Percentiles rank a stretch among this genome's conserved stretches.
These are phyloP conservation scores for Trichoderma aggressivum DNA, from an alignment of 2,329 filamentous ascomycete species.

Conservation along the genomic window DNA sequence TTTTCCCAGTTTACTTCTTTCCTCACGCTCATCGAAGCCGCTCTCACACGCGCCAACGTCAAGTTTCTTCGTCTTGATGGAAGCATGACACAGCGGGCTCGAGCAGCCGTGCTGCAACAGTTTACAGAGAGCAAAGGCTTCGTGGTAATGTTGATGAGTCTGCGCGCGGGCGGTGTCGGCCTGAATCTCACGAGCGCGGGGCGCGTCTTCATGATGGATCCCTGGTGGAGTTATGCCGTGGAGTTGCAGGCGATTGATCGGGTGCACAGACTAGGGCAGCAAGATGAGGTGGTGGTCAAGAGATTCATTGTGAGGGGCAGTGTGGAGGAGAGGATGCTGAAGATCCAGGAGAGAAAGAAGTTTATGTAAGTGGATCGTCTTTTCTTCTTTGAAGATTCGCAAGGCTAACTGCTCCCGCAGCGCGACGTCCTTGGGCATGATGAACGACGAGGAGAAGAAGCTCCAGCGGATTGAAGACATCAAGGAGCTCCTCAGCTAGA, in stretches of 20 bases:
- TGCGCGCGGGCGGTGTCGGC: slow-evolving; percentile 89
- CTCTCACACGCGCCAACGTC: slow-evolving; percentile 69
- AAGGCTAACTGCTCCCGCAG: slow-evolving; percentile 42
- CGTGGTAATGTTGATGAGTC: slow-evolving; percentile 73
- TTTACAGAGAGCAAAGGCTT: slow-evolving; percentile 63
- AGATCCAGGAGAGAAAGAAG: slow-evolving; percentile 92
- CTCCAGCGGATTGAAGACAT: slow-evolving; percentile 90
- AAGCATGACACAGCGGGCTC: slow-evolving; percentile 79
- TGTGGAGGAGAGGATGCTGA: slow-evolving; percentile 93
- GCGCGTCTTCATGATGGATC: slow-evolving; percentile 98
- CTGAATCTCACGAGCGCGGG: slow-evolving; percentile 87
- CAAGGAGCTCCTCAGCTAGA: slow-evolving; percentile 73
- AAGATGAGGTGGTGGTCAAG: slow-evolving; percentile 77
- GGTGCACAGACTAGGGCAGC: slow-evolving; percentile 94
- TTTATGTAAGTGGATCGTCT: slow-evolving; percentile 68
- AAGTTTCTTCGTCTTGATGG: slow-evolving; percentile 86
- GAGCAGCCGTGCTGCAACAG: slow-evolving; percentile 71
- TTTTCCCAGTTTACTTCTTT: slow-evolving; percentile 99
- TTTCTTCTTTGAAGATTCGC: not conserved
- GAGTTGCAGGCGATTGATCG: slow-evolving; percentile 97
- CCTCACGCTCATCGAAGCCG: slow-evolving; percentile 83
- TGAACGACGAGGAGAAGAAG: slow-evolving; percentile 90
- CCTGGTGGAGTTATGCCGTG: slow-evolving; percentile 97
- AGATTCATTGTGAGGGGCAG: slow-evolving; percentile 87
- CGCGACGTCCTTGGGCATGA: slow-evolving; percentile 92